phyloP scores from a whole-genome alignment of 768 basidiomycete species.

The Boletus sp. region DNA sequence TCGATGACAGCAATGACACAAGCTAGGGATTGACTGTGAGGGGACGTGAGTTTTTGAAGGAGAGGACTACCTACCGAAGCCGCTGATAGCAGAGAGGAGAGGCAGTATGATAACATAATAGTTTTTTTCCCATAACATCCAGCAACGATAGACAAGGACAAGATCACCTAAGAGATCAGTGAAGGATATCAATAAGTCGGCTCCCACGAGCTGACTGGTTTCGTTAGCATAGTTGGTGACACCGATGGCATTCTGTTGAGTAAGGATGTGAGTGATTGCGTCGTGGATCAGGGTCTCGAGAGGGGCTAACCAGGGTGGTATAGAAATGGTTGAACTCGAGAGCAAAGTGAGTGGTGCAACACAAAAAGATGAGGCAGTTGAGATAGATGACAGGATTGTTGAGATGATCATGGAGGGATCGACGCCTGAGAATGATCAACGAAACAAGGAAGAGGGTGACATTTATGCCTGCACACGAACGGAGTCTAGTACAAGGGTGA shows the following conservation, averaged over 20 bases:
- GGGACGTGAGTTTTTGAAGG: not conserved
- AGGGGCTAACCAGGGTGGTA: constrained; percentile 28
- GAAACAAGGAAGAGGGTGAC: constrained; percentile 30
- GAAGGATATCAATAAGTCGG: constrained; percentile 36
- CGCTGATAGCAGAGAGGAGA: constrained; percentile 30
- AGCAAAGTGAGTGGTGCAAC: constrained; percentile 31
- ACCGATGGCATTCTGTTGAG: constrained; percentile 22
- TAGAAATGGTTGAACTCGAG: constrained; percentile 38
- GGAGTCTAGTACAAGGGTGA: not conserved
- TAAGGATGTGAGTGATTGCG: not conserved
- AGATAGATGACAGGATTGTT: constrained; percentile 27
- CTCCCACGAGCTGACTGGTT: constrained; percentile 29
- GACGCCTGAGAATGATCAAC: constrained; percentile 20
- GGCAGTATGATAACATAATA: constrained; percentile 35
- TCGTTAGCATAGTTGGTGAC: constrained; percentile 30
- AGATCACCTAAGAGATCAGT: constrained; percentile 36
- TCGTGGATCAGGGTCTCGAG: not conserved
- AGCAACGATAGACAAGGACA: constrained; percentile 41
- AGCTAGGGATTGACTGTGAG: constrained; percentile 16
- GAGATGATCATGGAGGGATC: constrained; percentile 8
- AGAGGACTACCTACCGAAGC: constrained; percentile 30
- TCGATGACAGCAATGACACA: constrained; percentile 30
- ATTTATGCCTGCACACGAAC: constrained; percentile 12
- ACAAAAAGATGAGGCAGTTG: constrained; percentile 31
- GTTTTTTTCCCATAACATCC: constrained; percentile 37